Base-by-base conservation (phyloP, 495 filamentous ascomycete genomes). In the Penicillium psychrofluorescens region DNA sequence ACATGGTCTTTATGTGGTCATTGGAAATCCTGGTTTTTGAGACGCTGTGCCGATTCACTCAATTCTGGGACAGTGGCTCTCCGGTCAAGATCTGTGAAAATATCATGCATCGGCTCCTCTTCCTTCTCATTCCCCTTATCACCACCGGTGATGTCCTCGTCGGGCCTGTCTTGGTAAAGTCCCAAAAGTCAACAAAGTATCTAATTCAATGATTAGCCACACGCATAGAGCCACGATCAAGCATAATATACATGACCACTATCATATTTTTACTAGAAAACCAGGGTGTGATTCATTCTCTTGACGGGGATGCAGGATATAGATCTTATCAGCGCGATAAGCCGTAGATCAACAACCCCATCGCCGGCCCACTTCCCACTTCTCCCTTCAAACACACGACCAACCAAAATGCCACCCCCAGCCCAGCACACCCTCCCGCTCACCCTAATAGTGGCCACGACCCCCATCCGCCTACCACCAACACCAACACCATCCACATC, bases 11-110 rank as follows among this genome's bases (percentile, higher is more conserved):
- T 16, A 16, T 16, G 91, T 98, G 92, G 92, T 96, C 91, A 35
- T 71, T 98, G 35, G 92, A 94, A 33, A 97, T 98, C 66, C 72
- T 98, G 41, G 96, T 98, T 58, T 98, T 96, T 58, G 92, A 98
- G 71, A 98, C 97, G 92, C 83, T 98, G 13, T 96, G 91, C 61
- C 94, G 92, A 11, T 97, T 95, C 63, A 97, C 92, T 11, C 92
- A 94, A 4, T 98, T 98, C 69, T 98, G 90, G 90, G 92, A 98
- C 63, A 85, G 85, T 44, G 92, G 91, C 30, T 95, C 87, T 5
- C 90, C 92, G 2, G 95, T 97, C 76, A 96, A 95, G 68, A 98
- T 98, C 53, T 98, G 97, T 64, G 91, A 97, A 72, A 98, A 98
- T 62, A 97, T 98, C 55, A 4, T 4, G 22, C 22, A 22, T 22